Evolutionary conservation across 2,329 filamentous ascomycete genomes (phyloP), one percentile per base, ranked within the genome.

Genomic region (Phoma sp.): DNA sequence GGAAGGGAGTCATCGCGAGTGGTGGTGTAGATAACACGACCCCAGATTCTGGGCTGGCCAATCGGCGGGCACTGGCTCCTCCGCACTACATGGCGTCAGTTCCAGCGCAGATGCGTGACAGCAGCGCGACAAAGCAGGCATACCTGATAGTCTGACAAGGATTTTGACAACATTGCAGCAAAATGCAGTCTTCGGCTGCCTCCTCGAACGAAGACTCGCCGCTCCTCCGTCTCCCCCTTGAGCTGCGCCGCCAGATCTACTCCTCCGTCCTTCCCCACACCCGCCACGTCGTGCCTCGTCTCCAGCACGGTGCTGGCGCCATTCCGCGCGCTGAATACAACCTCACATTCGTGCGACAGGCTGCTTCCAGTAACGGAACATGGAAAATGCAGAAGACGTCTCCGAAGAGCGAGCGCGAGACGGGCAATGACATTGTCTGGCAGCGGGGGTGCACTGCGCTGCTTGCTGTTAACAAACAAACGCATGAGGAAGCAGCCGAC

Each of bases 401-500:
- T 8, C 64, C 65, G 4, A 60, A 61, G 23, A 54, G 46, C n/a
- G 59, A 68, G 25, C 67, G 62, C 47, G 61, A 67, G 24, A 67
- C 63, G 3, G 67, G 68, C 42, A 68, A 73, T 47, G 69, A 74
- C 36, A 65, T 71, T 10, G 67, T 80, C 4, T 82, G 79, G 80
- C 66, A 67, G 13, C 71, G 76, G 37, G 79, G 78, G 8, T 68
- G 71, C 54, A 78, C 72, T 0, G 65, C 61, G 4, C 55, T 82
- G 3, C 66, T 82, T 2, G 66, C 64, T 4, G 73, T 76, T 1
- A 75, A 68, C 51, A 69, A 66, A 22, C 77, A 79, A 45, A 57
- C 82, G 3, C 75, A 80, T 52, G 71, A 77, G 25, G 80, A 82
- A 59, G 75, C 75, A 42, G 72, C 74, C 5, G 73, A 76, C 22